Evolutionary conservation across 208 protist species (phyloP).

Genomic region (Hexamita inflata): DNA sequence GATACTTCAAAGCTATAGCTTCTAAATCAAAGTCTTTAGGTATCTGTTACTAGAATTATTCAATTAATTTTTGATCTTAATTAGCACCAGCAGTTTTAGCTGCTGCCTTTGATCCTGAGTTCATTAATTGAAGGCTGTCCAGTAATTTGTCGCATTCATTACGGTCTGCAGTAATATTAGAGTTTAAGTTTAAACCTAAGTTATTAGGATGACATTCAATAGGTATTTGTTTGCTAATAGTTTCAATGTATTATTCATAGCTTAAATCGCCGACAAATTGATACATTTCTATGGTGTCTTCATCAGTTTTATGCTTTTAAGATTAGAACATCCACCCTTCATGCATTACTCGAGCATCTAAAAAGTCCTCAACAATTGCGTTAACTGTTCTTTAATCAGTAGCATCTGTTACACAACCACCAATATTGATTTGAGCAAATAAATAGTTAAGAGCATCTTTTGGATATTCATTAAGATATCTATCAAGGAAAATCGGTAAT

Average conservation of each 20-base stretch:
- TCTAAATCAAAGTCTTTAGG: too few relatives aligned
- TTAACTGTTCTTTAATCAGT: conserved; percentile 80
- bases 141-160: conserved; percentile 61
- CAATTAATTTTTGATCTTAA: too few relatives aligned
- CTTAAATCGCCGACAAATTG: conserved; percentile 54
- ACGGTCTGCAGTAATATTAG: conserved; percentile 72
- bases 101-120: conserved; percentile 48
- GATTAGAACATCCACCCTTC: conserved; percentile 74
- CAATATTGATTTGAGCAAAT: conserved; percentile 76
- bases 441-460: conserved; percentile 70
- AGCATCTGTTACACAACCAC: conserved; percentile 81
- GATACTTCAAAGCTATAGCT: conserved; percentile 62
- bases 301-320: too few relatives aligned
- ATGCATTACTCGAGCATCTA: conserved; percentile 65
- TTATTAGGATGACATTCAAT: conserved; percentile 79
- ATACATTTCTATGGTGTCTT: conserved; percentile 87
- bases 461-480: conserved; percentile 65
- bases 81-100: neutral
- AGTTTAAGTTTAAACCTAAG: conserved; percentile 92
- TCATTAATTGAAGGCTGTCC: conserved; percentile 67
- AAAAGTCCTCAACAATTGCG: conserved; percentile 72
- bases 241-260: conserved; percentile 57
- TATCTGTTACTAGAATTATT: too few relatives aligned
- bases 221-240: conserved; percentile 66
- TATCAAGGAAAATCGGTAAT: conserved; percentile 67